These are phyloP conservation scores for Pseudonitzschia delicatissima DNA, from an alignment of 108 stramenopile species.

Conservation along the genomic window DNA sequence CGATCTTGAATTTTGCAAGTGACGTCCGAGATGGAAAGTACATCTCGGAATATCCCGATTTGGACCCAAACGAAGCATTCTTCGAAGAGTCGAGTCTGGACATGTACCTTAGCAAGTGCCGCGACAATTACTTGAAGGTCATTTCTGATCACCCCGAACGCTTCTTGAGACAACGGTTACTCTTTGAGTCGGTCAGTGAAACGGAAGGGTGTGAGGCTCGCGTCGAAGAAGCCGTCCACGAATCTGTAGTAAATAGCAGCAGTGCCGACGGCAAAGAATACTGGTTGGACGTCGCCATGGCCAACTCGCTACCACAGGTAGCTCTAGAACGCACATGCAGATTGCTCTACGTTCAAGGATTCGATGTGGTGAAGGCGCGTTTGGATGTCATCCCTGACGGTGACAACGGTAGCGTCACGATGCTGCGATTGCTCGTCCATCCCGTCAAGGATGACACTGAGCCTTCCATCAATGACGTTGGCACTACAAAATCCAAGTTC, in stretches of 20 bases:
- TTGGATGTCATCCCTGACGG: constrained; percentile 89
- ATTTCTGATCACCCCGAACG: constrained; percentile 62
- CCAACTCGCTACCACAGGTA: constrained; percentile 86
- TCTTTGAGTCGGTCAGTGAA: constrained; percentile 81
- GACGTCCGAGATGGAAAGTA: constrained; percentile 45
- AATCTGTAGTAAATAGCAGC: constrained; percentile 11
- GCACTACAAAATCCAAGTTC: constrained; percentile 16
- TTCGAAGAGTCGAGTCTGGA: constrained; percentile 57
- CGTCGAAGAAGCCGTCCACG: constrained; percentile 50
- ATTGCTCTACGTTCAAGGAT: constrained; percentile 73
- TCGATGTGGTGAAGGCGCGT: constrained; percentile 90
- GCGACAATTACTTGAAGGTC: constrained; percentile 65
- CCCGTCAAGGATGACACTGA: constrained; percentile 25
- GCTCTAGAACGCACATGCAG: constrained; percentile 84
- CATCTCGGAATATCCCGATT: not conserved
- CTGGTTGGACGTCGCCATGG: constrained; percentile 91
- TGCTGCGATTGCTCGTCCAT: constrained; percentile 81
- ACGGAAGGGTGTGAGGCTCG: constrained; percentile 85
- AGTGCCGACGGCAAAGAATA: constrained; percentile 46
- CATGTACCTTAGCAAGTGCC: constrained; percentile 80
- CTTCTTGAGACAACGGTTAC: constrained; percentile 72
- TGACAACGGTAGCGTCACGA: constrained; percentile 88
- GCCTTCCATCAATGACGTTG: not conserved
- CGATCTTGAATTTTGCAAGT: constrained; percentile 62
- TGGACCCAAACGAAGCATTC: constrained; percentile 36